Evolutionary conservation across 2,329 filamentous ascomycete species (phyloP).

Genomic region (Cercospora sojina): DNA sequence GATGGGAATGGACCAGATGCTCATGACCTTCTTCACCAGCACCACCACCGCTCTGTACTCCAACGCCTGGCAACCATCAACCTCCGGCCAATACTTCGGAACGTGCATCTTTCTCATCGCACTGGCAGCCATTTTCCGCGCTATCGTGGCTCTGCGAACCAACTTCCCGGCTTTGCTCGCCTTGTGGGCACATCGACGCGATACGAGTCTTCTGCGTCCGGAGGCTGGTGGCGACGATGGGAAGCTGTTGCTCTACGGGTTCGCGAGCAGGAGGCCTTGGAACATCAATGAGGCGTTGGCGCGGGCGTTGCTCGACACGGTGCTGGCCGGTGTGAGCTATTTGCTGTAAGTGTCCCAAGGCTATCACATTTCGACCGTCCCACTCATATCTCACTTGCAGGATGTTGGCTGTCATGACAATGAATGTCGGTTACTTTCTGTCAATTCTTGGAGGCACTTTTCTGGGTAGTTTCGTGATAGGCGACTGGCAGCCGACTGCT

Average conservation of each 20-base stretch:
- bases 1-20: conserved; percentile 47
- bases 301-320: conserved; percentile 65
- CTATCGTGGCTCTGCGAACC: conserved; percentile 37
- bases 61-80: conserved; percentile 67
- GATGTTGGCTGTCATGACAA: conserved; percentile 87
- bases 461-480: conserved; percentile 55
- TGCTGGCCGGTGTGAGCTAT: conserved; percentile 73
- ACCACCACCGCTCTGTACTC: conserved; percentile 65
- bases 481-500: conserved; percentile 27
- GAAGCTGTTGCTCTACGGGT: conserved; percentile 27
- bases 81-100: conserved; percentile 70
- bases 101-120: conserved; percentile 87
- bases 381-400: conserved; percentile 47
- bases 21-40: conserved; percentile 63
- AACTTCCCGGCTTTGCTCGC: conserved; percentile 27
- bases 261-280: conserved; percentile 60
- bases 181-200: conserved; percentile 17
- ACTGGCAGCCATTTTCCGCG: conserved; percentile 67
- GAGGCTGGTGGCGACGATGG: conserved; percentile 9
- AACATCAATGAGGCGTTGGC: conserved; percentile 74
- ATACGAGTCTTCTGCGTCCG: conserved; percentile 18
- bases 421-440: conserved; percentile 79
- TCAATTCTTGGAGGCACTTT: conserved; percentile 74
- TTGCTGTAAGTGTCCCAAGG: conserved; percentile 65
- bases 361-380: background rate